phyloP scores from a whole-genome alignment of 306 rosid species.

The Casuarina glauca region DNA sequence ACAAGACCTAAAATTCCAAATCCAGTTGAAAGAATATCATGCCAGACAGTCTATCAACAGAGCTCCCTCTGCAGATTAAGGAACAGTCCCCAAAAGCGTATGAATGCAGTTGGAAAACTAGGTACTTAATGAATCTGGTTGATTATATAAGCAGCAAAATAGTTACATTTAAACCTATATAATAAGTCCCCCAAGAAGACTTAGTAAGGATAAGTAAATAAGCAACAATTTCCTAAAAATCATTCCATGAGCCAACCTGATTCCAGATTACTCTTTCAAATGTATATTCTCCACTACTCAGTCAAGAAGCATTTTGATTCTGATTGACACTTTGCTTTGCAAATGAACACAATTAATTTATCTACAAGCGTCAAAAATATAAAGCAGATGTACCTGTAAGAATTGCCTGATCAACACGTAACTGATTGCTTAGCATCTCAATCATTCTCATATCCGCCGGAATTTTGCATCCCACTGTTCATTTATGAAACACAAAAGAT shows the following conservation, averaged over 20 bases:
- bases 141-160: no score
- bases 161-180: no score
- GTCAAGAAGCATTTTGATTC: background rate
- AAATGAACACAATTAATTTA: background rate
- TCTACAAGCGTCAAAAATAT: background rate
- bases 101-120: background rate
- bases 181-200: background rate
- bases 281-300: background rate
- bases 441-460: conserved; percentile 99
- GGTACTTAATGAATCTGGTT: background rate
- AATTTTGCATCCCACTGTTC: conserved; percentile 93
- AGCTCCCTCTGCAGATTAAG: background rate
- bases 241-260: background rate
- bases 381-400: conserved; percentile 72
- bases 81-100: background rate
- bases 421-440: conserved; percentile 82
- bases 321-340: background rate
- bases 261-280: background rate
- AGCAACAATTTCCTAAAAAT: background rate
- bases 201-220: background rate
- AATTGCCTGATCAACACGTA: conserved; percentile 97
- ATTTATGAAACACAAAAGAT: conserved; percentile 32
- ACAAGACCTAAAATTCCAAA: background rate
- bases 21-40: background rate
- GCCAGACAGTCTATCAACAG: background rate